Percentiles rank a stretch among this genome's conserved stretches.
Conservation (phyloP, 2,329 filamentous ascomycete genomes). For the Lecanicillium sp. region DNA sequence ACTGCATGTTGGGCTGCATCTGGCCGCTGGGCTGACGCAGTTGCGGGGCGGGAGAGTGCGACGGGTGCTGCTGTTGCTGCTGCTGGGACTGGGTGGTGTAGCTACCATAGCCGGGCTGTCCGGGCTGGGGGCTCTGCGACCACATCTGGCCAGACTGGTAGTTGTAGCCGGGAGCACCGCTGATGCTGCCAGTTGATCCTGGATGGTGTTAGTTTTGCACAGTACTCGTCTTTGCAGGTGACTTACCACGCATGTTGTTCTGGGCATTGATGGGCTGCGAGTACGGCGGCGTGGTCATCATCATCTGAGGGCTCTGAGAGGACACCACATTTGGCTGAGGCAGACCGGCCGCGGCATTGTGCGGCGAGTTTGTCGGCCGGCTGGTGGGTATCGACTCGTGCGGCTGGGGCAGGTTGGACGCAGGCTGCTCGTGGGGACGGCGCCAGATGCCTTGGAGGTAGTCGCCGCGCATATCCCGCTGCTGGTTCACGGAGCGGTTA, state of each 20-base stretch:
- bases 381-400: slow-evolving; percentile 40
- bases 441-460: slow-evolving; percentile 79
- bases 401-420: slow-evolving; percentile 38
- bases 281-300: slow-evolving; percentile 60
- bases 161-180: slow-evolving; percentile 48
- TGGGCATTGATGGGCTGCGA: slow-evolving; percentile 63
- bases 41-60: slow-evolving; percentile 52
- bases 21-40: slow-evolving; percentile 50
- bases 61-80: slow-evolving; percentile 31
- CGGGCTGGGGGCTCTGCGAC: slow-evolving; percentile 50
- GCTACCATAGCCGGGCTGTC: slow-evolving; percentile 39
- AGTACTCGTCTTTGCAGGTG: slow-evolving; percentile 42
- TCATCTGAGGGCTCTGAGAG: slow-evolving; percentile 57
- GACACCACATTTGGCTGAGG: slow-evolving; percentile 51
- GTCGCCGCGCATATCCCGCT: slow-evolving; percentile 69
- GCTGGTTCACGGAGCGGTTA: slow-evolving; percentile 75
- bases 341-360: slow-evolving; percentile 44
- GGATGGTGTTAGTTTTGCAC: slow-evolving; percentile 58
- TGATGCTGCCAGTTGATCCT: slow-evolving; percentile 45
- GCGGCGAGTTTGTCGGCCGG: slow-evolving; percentile 50
- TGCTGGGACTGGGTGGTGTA: slow-evolving; percentile 45
- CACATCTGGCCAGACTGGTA: slow-evolving; percentile 59
- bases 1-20: slow-evolving; percentile 53
- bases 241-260: slow-evolving; percentile 55
- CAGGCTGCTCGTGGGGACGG: slow-evolving; percentile 70